Evolutionary conservation across 352 stramenopile genomes (phyloP).

Genomic region (Pythium aristosporum): DNA sequence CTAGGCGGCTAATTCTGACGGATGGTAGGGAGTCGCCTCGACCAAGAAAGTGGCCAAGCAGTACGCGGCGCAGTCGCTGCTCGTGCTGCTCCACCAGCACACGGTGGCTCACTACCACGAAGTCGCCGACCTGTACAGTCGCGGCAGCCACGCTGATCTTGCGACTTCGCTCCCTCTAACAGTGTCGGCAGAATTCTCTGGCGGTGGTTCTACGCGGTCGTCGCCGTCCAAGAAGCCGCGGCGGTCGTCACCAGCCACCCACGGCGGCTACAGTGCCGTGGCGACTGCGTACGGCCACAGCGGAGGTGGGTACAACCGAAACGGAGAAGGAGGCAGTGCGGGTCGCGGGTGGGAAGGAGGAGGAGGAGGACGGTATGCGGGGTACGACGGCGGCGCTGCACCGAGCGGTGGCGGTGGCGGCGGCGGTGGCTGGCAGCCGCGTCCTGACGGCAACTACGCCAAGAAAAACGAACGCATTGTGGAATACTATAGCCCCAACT

Average conservation of each 20-base stretch:
- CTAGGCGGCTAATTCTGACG: neutral
- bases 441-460: slow-evolving; percentile 6
- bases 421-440: slow-evolving; percentile 3
- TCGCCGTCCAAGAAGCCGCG: slow-evolving; percentile 24
- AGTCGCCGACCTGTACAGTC: slow-evolving; percentile 77
- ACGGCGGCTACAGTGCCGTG: neutral
- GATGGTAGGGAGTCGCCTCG: slow-evolving; percentile 52
- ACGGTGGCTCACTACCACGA: slow-evolving; percentile 50
- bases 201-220: neutral
- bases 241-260: slow-evolving; percentile 13
- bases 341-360: slow-evolving; percentile 16
- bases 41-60: slow-evolving; percentile 87
- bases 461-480: slow-evolving; percentile 29
- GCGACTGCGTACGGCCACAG: slow-evolving; percentile 3
- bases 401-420: no score
- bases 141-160: slow-evolving; percentile 35
- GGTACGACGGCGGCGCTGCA: neutral
- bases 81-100: slow-evolving; percentile 62
- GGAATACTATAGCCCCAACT: slow-evolving; percentile 23
- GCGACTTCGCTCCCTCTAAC: slow-evolving; percentile 22
- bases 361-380: slow-evolving; percentile 5
- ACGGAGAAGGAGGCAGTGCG: neutral
- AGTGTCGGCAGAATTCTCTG: neutral
- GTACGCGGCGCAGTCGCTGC: slow-evolving; percentile 65
- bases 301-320: slow-evolving; percentile 1